A percentile compares a stretch with the other conserved stretches of the same genome.
Evolutionary conservation across 2,329 filamentous ascomycete genomes (phyloP).

Genomic region (Helotiales sp.): DNA sequence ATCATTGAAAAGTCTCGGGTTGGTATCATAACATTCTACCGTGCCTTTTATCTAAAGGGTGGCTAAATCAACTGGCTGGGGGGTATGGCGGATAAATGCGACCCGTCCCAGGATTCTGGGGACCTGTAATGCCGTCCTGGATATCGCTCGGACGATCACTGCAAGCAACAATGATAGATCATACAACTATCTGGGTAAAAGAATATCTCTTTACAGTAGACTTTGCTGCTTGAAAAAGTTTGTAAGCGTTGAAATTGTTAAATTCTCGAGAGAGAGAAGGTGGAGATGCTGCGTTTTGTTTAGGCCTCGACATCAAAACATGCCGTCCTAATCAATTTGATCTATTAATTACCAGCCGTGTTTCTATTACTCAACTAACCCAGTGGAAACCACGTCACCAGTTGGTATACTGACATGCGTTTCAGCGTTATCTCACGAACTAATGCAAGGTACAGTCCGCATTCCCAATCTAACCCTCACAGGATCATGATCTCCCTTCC

Average conservation of each 20-base stretch:
- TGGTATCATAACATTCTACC: conserved; percentile 9
- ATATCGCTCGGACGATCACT: not conserved
- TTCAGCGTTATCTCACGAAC: not conserved
- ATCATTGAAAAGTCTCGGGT: conserved; percentile 5
- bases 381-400: not conserved
- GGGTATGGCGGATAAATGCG: conserved; percentile 12
- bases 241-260: not conserved
- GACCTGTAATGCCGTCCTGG: not conserved
- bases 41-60: conserved; percentile 10
- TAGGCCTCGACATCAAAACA: not conserved
- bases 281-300: not conserved
- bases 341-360: not conserved
- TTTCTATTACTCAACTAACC: not conserved
- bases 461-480: not conserved
- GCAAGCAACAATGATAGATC: not conserved
- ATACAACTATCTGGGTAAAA: not conserved
- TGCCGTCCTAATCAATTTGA: not conserved
- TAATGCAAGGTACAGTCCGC: conserved; percentile 9
- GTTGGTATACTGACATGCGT: not conserved
- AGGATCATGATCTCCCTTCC: conserved; percentile 7
- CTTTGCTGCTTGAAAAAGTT: no score
- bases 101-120: not conserved
- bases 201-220: no score
- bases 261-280: no score
- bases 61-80: conserved; percentile 3